Base-by-base conservation (phyloP, 768 basidiomycete species). In the Aureoboletus auriporus region DNA sequence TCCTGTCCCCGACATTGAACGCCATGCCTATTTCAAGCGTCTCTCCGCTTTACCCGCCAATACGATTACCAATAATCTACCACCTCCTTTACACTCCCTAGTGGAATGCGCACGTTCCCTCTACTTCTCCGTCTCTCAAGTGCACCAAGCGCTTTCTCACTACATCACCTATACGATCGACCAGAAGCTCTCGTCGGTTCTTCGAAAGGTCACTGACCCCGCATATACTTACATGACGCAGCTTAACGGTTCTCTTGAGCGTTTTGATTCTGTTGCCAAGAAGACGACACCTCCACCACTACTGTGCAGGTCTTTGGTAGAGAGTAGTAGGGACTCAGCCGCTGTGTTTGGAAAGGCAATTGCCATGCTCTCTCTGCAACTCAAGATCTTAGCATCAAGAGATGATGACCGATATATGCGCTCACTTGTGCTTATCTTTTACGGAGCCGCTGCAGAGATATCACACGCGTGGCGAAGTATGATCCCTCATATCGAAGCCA, bases 21-120 rank as follows among this genome's bases (percentile, higher is more conserved):
- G 89, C 20, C 88, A 92, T 59, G 89, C 91, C 2, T 98, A 99
- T 68, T 99, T 99, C 70, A 85, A 86, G 33, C 83, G 93, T n/a
- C 74, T 95, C 20, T 93, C 92, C 2, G 82, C 84, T 29, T 70
- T 92, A 5, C 86, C 87, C 2, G 69, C 73, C 1, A 77, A 80
- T 29, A 69, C 75, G 8, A 75, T 82, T 29, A 76, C 82, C 16
- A 80, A 78, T 55, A 75, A 82, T 16, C 77, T 96, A 8, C 89
- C 94, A 1, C 70, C 75, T 13, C 69, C 86, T 12, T 72, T 98
- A 8, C 69, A 83, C 17, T 74, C 74, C 35, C 74, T 95, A 37
- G 77, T 93, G 38, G 93, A 98, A 59, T 84, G 87, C n/a, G 84
- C 91, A 39, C 85, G 96, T 26, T 93, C 89, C 20, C 84, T 98